These are phyloP conservation scores for Poa pratensis DNA, from an alignment of 176 grass and related monocot genomes.

Conservation along the genomic window DNA sequence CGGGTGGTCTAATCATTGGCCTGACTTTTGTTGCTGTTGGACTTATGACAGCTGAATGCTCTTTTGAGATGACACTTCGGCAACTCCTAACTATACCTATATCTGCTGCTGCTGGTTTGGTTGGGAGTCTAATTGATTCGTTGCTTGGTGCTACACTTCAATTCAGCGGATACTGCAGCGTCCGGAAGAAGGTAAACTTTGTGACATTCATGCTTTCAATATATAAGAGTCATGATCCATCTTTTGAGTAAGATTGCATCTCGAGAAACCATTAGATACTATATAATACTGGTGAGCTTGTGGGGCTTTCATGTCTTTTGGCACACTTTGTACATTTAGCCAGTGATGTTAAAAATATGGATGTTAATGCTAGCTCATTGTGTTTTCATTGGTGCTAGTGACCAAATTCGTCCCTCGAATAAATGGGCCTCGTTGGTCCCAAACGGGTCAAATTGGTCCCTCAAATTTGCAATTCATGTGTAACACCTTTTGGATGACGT, in stretches of 20 bases:
- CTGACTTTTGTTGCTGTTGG: conserved; percentile 61
- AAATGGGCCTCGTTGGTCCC: neutral
- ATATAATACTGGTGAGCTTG: conserved; percentile 11
- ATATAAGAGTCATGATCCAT: neutral
- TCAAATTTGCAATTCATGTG: neutral
- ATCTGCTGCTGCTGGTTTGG: conserved; percentile 69
- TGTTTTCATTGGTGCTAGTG: neutral
- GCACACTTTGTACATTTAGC: neutral
- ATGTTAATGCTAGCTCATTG: neutral
- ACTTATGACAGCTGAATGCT: conserved; percentile 77
- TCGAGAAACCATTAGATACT: neutral
- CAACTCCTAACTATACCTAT: conserved; percentile 77
- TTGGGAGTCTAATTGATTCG: conserved; percentile 95
- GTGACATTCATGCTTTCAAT: conserved; percentile 13
- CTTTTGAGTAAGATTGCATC: conserved; percentile 15
- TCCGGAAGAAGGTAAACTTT: conserved; percentile 82
- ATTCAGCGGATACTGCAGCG: conserved; percentile 87
- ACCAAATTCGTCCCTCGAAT: neutral
- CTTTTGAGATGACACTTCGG: conserved; percentile 52
- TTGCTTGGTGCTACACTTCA: conserved; percentile 89
- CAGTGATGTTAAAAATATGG: conserved; percentile 6
- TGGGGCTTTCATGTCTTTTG: conserved; percentile 7
- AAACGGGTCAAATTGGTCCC: neutral
- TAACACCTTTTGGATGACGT: neutral
- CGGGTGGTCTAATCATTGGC: conserved; percentile 77